Evolutionary conservation across 2,329 filamentous ascomycete genomes (phyloP).

Genomic region (Metarhizium guizhouense): DNA sequence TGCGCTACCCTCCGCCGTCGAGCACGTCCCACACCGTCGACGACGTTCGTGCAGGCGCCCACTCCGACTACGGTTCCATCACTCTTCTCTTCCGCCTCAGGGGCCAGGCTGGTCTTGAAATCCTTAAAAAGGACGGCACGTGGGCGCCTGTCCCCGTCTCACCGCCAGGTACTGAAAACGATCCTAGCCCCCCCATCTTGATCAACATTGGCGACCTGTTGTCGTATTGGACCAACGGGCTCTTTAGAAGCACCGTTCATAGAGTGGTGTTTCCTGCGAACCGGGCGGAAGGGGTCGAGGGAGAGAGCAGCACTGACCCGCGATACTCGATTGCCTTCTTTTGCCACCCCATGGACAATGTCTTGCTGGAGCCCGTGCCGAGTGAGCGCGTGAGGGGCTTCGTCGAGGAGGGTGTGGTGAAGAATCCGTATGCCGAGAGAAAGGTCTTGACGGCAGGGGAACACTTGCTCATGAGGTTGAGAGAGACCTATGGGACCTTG

Average conservation of each 20-base stretch:
- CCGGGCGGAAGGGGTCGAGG: slow-evolving; percentile 19
- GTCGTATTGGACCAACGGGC: slow-evolving; percentile 83
- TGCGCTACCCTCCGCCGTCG: slow-evolving; percentile 58
- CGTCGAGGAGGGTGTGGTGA: slow-evolving; percentile 18
- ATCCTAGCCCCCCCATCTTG: slow-evolving; percentile 64
- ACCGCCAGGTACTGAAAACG: slow-evolving; percentile 49
- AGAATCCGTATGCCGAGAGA: slow-evolving; percentile 40
- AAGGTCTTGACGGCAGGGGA: slow-evolving; percentile 55
- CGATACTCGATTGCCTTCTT: slow-evolving; percentile 62
- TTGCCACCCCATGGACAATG: slow-evolving; percentile 51
- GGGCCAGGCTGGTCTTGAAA: slow-evolving; percentile 79
- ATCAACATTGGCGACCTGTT: slow-evolving; percentile 64
- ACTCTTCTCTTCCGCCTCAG: slow-evolving; percentile 77
- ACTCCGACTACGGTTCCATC: slow-evolving; percentile 74
- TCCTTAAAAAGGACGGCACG: slow-evolving; percentile 48
- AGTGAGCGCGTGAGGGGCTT: slow-evolving; percentile 45
- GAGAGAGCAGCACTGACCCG: slow-evolving; percentile 40
- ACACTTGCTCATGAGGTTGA: slow-evolving; percentile 53
- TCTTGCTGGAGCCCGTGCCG: slow-evolving; percentile 47
- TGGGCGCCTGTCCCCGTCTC: slow-evolving; percentile 61
- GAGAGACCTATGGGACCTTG: slow-evolving; percentile 47
- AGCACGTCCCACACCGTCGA: slow-evolving; percentile 32
- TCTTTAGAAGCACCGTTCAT: slow-evolving; percentile 83
- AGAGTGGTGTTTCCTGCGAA: slow-evolving; percentile 62
- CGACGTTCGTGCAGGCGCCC: slow-evolving; percentile 81